Evolutionary conservation across 176 grass and related monocot species (phyloP), one percentile per base, ranked within the genome.

Genomic region (Eragrostis nindensis): DNA sequence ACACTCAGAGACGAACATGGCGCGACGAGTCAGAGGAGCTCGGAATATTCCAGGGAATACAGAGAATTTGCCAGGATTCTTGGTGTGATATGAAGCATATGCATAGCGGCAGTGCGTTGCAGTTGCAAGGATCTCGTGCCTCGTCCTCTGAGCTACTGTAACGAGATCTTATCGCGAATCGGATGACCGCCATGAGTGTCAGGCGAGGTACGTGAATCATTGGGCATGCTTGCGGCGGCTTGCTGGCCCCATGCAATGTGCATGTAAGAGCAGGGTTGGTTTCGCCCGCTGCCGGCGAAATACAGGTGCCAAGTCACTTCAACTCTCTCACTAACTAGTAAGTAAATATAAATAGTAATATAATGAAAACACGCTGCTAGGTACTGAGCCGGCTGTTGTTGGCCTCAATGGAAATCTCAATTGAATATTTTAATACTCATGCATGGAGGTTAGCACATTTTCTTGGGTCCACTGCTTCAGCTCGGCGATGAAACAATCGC

Each of bases 151-250:
- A 39, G 44, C 39, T 56, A 0, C 24, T 76, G 79, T 64, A 19
- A 0, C 9, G 36, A 63, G 64, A 87, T 87, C 86, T 82, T 83
- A 83, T 83, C 79, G 43, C 21, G 73, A 70, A 71, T 82, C 79
- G 47, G 36, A 11, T 72, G 54, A 70, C 40, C 46, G 47, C 61
- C 39, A 38, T 79, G 75, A 19, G n/a, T 68, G 69, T 80, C 68
- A 80, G 76, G 53, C 32, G 30, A 86, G 68, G 75, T 45, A 56
- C 68, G n/a, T 42, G 73, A 56, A 72, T 79, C 78, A 79, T 55
- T 73, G 45, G 22, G 66, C 54, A 8, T 78, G 41, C 62, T 46
- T 30, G 44, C 50, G 49, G 29, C 76, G 45, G 40, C 73, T 46
- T 14, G 50, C 46, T 70, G 42, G 46, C 18, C 43, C 14, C 19